phyloP scores from a whole-genome alignment of 257 asterid genomes.

The Petunia axillaris region DNA sequence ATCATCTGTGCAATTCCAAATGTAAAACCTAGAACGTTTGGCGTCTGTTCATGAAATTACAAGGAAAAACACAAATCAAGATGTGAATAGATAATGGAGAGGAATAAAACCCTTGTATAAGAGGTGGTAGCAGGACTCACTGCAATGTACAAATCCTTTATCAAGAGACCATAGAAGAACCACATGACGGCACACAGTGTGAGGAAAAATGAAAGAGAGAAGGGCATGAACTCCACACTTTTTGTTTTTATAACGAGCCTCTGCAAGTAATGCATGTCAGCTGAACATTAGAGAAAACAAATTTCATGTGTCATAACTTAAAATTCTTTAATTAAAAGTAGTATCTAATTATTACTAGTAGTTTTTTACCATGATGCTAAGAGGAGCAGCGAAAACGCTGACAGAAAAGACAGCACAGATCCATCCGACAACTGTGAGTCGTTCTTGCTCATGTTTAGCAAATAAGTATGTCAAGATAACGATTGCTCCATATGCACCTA shows the following conservation, averaged over 20 bases:
- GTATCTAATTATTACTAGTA: not conserved
- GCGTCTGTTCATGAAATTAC: slow-evolving; percentile 30
- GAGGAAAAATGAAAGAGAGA: slow-evolving; percentile 69
- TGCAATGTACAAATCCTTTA: slow-evolving; percentile 67
- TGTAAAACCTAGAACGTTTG: slow-evolving; percentile 41
- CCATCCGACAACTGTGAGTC: slow-evolving; percentile 71
- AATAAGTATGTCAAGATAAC: slow-evolving; percentile 37
- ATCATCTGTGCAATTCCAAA: slow-evolving; percentile 46
- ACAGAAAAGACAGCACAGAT: slow-evolving; percentile 75
- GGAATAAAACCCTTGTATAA: no score
- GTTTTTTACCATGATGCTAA: slow-evolving; percentile 66
- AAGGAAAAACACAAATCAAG: not conserved
- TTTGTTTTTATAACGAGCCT: slow-evolving; percentile 62
- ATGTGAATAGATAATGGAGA: no score
- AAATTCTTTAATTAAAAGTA: no score
- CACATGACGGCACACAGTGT: slow-evolving; percentile 71
- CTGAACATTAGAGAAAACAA: not conserved
- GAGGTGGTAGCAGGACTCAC: slow-evolving; percentile 44
- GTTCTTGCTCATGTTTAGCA: not conserved
- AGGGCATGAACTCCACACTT: slow-evolving; percentile 88
- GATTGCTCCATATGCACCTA: slow-evolving; percentile 41
- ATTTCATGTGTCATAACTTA: not conserved
- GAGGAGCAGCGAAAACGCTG: slow-evolving; percentile 76
- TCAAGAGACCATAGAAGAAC: slow-evolving; percentile 75
- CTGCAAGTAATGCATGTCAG: slow-evolving; percentile 26